Percentiles rank a stretch among this genome's conserved stretches.
Evolutionary conservation across 2,329 filamentous ascomycete species (phyloP).

Genomic region (Stagonosporopsis chrysanthemi): DNA sequence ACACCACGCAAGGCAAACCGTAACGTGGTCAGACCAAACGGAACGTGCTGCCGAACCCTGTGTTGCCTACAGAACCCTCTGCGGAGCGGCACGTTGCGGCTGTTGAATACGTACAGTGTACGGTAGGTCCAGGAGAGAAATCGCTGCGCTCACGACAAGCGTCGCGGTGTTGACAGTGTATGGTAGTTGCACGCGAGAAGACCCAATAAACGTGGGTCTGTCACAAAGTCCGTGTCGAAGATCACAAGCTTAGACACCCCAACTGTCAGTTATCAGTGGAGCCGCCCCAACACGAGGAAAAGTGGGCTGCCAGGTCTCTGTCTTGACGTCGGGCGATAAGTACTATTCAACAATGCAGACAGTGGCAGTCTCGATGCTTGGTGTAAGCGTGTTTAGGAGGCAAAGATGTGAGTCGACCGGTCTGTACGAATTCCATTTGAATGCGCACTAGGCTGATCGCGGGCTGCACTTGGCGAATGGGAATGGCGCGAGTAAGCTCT

Average conservation of each 20-base stretch:
- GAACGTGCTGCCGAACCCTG: constrained; percentile 9
- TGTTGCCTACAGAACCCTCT: background rate
- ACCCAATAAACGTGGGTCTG: constrained; percentile 11
- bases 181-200: constrained; percentile 14
- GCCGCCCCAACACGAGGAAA: constrained; percentile 15
- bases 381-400: background rate
- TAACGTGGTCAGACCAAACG: background rate
- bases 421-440: constrained; percentile 1
- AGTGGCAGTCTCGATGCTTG: background rate
- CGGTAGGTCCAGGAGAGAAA: constrained; percentile 13
- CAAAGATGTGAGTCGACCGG: constrained; percentile 1
- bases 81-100: constrained; percentile 6
- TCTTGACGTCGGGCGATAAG: constrained; percentile 18
- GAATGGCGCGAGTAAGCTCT: constrained; percentile 6
- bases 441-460: constrained; percentile 9
- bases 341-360: constrained; percentile 1
- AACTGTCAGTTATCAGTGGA: constrained; percentile 21
- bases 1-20: constrained; percentile 10
- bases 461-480: constrained; percentile 3
- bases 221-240: constrained; percentile 8
- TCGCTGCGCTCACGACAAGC: constrained; percentile 1
- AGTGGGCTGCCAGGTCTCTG: constrained; percentile 14
- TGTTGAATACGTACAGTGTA: constrained; percentile 11
- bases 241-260: constrained; percentile 13
- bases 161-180: constrained; percentile 14